A percentile compares a stretch with the other conserved stretches of the same genome.
Conservation (phyloP, 148 eudicot species). For the Fagopyrum tataricum region DNA sequence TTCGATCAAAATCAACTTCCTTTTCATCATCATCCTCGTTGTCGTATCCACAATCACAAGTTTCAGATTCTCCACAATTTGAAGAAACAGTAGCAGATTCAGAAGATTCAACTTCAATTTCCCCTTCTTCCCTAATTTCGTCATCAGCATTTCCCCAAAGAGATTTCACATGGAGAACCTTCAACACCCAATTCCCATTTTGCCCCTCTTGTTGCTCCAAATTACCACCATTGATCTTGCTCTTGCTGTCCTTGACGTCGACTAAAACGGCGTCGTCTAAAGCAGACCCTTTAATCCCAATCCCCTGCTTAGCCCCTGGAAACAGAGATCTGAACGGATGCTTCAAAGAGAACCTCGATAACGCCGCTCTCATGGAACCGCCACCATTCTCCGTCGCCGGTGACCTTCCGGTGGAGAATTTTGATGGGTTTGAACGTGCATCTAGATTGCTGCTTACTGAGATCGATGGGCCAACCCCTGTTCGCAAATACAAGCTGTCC, state of each 20-base stretch:
- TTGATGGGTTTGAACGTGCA: conserved; percentile 25
- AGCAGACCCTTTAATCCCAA: conserved; percentile 29
- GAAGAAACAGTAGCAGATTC: conserved; percentile 13
- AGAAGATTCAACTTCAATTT: background rate
- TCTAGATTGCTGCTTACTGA: conserved; percentile 15
- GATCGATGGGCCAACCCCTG: conserved; percentile 36
- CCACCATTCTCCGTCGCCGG: conserved; percentile 24
- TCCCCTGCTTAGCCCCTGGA: conserved; percentile 26
- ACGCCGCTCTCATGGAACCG: conserved; percentile 7
- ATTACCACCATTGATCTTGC: conserved; percentile 18
- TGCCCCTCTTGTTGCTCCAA: background rate
- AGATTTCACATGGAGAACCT: conserved; percentile 59
- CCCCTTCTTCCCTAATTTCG: background rate
- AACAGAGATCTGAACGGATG: conserved; percentile 66
- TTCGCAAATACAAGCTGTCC: conserved; percentile 56
- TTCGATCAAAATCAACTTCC: conserved; percentile 46
- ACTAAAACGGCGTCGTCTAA: conserved; percentile 53
- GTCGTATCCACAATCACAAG: conserved; percentile 17
- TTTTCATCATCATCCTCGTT: conserved; percentile 32
- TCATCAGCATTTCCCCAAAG: conserved; percentile 27
- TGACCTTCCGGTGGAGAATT: conserved; percentile 23
- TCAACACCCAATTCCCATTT: conserved; percentile 76
- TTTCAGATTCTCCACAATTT: conserved; percentile 26
- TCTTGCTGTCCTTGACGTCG: conserved; percentile 29
- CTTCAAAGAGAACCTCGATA: conserved; percentile 56